Evolutionary conservation across 140 eudicot species (phyloP), one percentile per base, ranked within the genome.

Genomic region (Bidens hawaiensis): DNA sequence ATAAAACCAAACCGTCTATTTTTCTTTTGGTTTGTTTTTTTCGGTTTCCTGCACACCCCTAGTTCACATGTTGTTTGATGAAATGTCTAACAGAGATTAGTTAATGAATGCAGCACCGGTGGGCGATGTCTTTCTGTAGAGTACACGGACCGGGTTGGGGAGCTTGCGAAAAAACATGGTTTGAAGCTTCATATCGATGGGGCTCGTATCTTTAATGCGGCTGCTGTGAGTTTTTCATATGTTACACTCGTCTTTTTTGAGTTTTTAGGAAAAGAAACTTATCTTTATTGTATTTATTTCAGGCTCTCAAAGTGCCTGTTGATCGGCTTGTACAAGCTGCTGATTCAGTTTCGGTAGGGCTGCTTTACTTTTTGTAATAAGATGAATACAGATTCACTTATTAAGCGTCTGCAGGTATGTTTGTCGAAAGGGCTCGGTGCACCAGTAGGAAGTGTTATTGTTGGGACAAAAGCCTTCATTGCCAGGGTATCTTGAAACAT

Each of bases 171-270:
- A 69, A 85, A 81, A 56, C 75, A 93, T 75, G 95, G 84, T 6
- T 63, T 93, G 53, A 93, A 93, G 84, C 99, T 93, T 75, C 99
- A 93, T 70, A 93, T 93, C 15, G 99, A 93, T 53, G 99, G 99
- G 13, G 96, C 99, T 52, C 95, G 96, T 24, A 88, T 93, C 24
- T 93, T 93, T 31, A 82, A 93, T 72, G 96, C 96, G 45, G 73
- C 99, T 64, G 80, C 33, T 58, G 99, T 93, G 73, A 88, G 96
- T 84, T 48, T 43, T 18, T 31, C 19, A 15, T 1, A 64, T n/a
- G n/a, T n/a, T n/a, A n/a, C n/a, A n/a, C n/a, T n/a, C n/a, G n/a
- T n/a, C n/a, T n/a, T n/a, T n/a, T n/a, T n/a, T n/a, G n/a, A n/a
- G n/a, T n/a, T n/a, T n/a, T n/a, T n/a, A n/a, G n/a, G n/a, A n/a